Evolutionary conservation across 1,139 yeast species (phyloP).

Genomic region (Debaryomycetaceae sp.): DNA sequence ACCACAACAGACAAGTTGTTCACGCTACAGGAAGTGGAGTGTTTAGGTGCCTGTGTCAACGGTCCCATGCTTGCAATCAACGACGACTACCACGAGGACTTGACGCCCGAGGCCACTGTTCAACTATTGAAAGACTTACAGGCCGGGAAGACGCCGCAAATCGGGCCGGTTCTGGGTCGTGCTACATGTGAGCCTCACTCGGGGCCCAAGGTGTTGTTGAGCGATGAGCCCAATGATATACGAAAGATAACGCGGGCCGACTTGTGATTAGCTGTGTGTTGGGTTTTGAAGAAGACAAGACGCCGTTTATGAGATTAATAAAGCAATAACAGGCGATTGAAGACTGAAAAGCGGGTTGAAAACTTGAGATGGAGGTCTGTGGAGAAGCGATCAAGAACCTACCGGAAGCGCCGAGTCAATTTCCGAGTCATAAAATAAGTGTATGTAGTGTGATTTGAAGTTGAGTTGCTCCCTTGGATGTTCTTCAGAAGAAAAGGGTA

Average conservation of each 20-base stretch:
- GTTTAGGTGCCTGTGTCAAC: slow-evolving; percentile 87
- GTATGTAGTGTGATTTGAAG: too few species aligned
- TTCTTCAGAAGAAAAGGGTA: too few species aligned
- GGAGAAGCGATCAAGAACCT: neutral
- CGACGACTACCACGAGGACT: slow-evolving; percentile 78
- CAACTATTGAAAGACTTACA: slow-evolving; percentile 54
- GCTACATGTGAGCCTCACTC: slow-evolving; percentile 67
- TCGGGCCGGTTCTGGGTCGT: slow-evolving; percentile 67
- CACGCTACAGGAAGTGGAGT: slow-evolving; percentile 82
- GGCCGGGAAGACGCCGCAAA: slow-evolving; percentile 46
- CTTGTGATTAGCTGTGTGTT: too few species aligned
- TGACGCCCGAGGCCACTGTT: slow-evolving; percentile 58
- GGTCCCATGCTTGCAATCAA: slow-evolving; percentile 84
- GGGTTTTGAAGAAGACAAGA: neutral
- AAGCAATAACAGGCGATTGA: neutral
- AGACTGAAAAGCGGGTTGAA: neutral
- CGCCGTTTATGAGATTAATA: neutral
- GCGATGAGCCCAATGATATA: slow-evolving; percentile 57
- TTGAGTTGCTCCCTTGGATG: too few species aligned
- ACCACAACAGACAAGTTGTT: slow-evolving; percentile 69
- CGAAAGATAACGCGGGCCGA: slow-evolving; percentile 49
- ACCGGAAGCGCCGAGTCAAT: too few species aligned
- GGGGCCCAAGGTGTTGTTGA: slow-evolving; percentile 55
- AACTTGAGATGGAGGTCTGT: neutral
- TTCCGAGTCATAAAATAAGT: too few species aligned